Percentiles rank a stretch among this genome's conserved stretches.
These are phyloP conservation scores for Pelargonium nanum DNA, from an alignment of 345 rosid species.

Conservation along the genomic window DNA sequence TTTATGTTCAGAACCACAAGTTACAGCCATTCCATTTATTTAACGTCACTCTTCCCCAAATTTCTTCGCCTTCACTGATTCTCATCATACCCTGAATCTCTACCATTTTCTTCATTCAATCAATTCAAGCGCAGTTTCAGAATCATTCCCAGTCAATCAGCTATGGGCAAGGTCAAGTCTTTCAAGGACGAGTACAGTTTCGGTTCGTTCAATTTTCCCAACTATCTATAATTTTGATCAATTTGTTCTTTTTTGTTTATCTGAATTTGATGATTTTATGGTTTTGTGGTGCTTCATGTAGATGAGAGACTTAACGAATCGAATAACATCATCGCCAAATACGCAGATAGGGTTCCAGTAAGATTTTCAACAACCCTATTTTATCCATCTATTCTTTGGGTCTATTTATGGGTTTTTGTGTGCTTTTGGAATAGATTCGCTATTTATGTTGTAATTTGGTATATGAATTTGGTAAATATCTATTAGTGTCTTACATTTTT, in stretches of 20 bases:
- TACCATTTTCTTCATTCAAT: background rate
- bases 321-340: slow-evolving; percentile 35
- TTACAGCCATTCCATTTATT: too few relatives aligned
- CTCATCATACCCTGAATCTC: background rate
- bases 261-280: background rate
- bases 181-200: slow-evolving; percentile 26
- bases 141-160: background rate
- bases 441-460: background rate
- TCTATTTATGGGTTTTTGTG: background rate
- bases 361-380: slow-evolving; percentile 5
- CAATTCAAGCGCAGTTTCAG: background rate
- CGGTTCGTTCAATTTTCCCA: slow-evolving; percentile 12
- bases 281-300: slow-evolving; percentile 8
- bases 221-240: background rate
- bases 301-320: slow-evolving; percentile 59
- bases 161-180: slow-evolving; percentile 28
- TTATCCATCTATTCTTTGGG: background rate
- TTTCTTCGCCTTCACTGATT: background rate
- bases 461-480: background rate
- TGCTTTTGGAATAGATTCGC: background rate
- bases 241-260: background rate
- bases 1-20: too few relatives aligned
- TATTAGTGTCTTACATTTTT: background rate
- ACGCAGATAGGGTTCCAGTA: slow-evolving; percentile 67
- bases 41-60: background rate